Evolutionary conservation across 2,329 filamentous ascomycete species (phyloP).

Genomic region (Cladosporium velox): DNA sequence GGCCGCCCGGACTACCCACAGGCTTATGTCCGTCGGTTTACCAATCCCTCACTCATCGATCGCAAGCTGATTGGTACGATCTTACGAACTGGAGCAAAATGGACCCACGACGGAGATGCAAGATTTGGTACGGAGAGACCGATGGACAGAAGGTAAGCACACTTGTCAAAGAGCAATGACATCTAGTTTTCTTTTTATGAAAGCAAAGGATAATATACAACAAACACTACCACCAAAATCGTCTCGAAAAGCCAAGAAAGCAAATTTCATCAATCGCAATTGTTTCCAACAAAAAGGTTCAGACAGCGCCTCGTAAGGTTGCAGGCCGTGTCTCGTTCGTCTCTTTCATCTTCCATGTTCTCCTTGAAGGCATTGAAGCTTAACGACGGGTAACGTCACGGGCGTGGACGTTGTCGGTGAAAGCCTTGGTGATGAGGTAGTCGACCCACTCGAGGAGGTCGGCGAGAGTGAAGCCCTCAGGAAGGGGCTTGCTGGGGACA

Average conservation of each 20-base stretch:
- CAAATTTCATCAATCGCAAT: background rate
- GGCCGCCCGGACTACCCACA: background rate
- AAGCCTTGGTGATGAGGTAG: conserved; percentile 15
- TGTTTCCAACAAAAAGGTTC: background rate
- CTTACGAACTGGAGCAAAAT: background rate
- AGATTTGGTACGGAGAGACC: background rate
- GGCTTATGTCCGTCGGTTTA: background rate
- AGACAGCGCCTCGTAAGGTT: background rate
- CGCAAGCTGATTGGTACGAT: background rate
- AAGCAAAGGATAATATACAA: conserved; percentile 6
- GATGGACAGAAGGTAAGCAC: background rate
- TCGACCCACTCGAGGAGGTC: conserved; percentile 26
- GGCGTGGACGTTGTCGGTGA: conserved; percentile 10
- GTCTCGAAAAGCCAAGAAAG: background rate
- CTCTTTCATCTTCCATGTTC: background rate
- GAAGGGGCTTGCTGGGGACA: conserved; percentile 29
- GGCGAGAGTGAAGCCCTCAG: conserved; percentile 32
- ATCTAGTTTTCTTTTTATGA: background rate
- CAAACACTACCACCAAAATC: conserved; percentile 5
- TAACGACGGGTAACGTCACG: conserved; percentile 10
- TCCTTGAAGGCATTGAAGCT: background rate
- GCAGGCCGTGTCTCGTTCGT: background rate
- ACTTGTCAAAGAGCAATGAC: background rate
- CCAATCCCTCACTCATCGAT: background rate
- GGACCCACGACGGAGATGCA: background rate